Evolutionary conservation across 148 eudicot genomes (phyloP), one percentile per base, ranked within the genome.

Genomic region (Nepenthes gracilis): DNA sequence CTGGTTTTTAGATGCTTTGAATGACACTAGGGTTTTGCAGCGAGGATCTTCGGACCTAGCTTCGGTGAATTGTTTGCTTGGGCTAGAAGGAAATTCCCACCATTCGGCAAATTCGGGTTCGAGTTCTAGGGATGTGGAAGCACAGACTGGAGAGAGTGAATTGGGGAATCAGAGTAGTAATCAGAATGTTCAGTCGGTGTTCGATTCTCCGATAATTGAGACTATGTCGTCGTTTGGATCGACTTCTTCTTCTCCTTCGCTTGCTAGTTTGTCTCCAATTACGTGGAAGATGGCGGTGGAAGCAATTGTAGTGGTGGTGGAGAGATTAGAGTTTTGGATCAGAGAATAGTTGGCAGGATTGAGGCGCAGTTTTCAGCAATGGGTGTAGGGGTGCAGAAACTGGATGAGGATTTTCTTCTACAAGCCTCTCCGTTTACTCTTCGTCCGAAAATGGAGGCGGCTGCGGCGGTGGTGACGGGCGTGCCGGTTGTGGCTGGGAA

Each of bases 181-280:
- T 57, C 85, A 64, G 66, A 92, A 88, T 66, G 74, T 83, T 11
- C 83, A 90, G 32, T 87, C 97, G 37, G 83, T 90, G 53, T 89
- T 88, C 40, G 95, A 80, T 68, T 87, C 95, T 3, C 86, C 95
- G 13, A 78, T 87, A 35, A 33, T 81, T 23, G 95, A 81, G 56
- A 85, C 81, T 12, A 55, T 68, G 13, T 90, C 97, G 45, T 85
- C 95, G 9, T 87, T 87, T 37, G 97, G 95, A 45, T 90, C 97
- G 50, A 73, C 85, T 1, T 77, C 83, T 6, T 82, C 91, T 9
- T 66, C 78, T 23, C 86, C 93, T 5, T 70, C 90, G 32, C 87
- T 91, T 4, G 67, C 92, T 33, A 86, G 86, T 64, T 71, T 86
- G 83, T 81, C 88, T 1, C 91, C 91, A 36, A 79, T 90, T 49